Base-by-base conservation (phyloP, 768 basidiomycete genomes). In the Amylocystis lapponica region DNA sequence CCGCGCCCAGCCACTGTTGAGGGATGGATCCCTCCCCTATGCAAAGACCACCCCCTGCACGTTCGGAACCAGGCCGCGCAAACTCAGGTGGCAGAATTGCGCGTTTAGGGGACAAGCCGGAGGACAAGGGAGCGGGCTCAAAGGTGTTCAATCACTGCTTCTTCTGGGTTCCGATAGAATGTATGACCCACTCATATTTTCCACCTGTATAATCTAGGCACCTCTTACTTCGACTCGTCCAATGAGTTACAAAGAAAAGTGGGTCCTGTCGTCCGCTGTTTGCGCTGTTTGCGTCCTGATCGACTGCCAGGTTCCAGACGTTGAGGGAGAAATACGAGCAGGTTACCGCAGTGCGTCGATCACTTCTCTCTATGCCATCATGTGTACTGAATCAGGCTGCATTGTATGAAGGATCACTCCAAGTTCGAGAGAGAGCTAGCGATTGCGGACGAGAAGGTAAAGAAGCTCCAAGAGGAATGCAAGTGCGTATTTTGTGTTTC, bases 401-500 rank as follows among this genome's bases (percentile, higher is more conserved):
- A 13, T n/a, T 23, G 14, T 16, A 14, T 16, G 3, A 48, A 60
- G 58, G 50, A 49, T 2, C 56, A 54, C 30, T 48, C 55, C 9
- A 40, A 50, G n/a, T 52, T 48, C 26, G 51, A 57, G 42, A 46
- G 45, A 31, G 47, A 56, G 12, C 55, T 60, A 27, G 47, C 42
- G n/a, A 31, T 46, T 11, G 59, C 59, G 7, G 50, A 57, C 39
- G 53, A 54, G 26, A 60, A 60, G 37, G 41, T 60, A 13, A 50
- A 47, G 26, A 46, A 47, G 16, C 50, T 60, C 1, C 56, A 58
- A 20, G 55, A 56, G 34, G 59, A 60, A 43, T 60, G 59, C 59
- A 58, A 60, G 59, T 60, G 31, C 36, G 58, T 54, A 4, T 16
- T 17, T 21, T 19, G 13, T 23, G 7, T 35, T 16, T 19, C 16